A percentile compares a stretch with the other conserved stretches of the same genome.
These are phyloP conservation scores for Pichia phayaonensis DNA, from an alignment of 805 yeast genomes.

Conservation along the genomic window DNA sequence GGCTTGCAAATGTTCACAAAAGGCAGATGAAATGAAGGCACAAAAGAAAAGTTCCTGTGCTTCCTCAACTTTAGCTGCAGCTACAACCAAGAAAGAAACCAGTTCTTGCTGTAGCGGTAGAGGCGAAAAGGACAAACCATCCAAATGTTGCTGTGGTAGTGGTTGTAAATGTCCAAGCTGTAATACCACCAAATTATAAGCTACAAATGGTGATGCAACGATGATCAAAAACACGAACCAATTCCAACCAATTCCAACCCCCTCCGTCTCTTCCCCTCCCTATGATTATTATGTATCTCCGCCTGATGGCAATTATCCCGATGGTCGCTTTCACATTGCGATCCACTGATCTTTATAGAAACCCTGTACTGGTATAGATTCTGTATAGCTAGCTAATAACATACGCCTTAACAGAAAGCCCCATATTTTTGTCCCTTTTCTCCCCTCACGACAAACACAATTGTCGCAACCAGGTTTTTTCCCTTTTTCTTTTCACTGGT, in stretches of 20 bases:
- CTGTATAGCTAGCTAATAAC: neutral
- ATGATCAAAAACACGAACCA: too few relatives aligned
- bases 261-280: neutral
- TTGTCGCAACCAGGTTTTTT: neutral
- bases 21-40: conserved; percentile 7
- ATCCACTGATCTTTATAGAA: neutral
- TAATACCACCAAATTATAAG: conserved; percentile 28
- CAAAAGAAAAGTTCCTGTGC: neutral
- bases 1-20: conserved; percentile 22
- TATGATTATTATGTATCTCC: too few relatives aligned
- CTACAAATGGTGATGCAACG: neutral
- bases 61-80: neutral
- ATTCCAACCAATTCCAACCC: too few relatives aligned
- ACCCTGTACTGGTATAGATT: neutral
- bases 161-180: conserved; percentile 30
- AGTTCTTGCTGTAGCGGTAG: conserved; percentile 23
- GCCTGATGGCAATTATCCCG: too few relatives aligned
- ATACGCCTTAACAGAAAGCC: too few relatives aligned
- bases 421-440: too few relatives aligned
- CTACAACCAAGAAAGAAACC: conserved; percentile 4
- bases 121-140: conserved; percentile 11
- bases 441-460: neutral
- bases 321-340: too few relatives aligned
- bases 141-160: conserved; percentile 29
- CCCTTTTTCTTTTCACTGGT: too few relatives aligned